Conservation (phyloP, 306 rosid species). For the Begonia fuchsioides region DNA sequence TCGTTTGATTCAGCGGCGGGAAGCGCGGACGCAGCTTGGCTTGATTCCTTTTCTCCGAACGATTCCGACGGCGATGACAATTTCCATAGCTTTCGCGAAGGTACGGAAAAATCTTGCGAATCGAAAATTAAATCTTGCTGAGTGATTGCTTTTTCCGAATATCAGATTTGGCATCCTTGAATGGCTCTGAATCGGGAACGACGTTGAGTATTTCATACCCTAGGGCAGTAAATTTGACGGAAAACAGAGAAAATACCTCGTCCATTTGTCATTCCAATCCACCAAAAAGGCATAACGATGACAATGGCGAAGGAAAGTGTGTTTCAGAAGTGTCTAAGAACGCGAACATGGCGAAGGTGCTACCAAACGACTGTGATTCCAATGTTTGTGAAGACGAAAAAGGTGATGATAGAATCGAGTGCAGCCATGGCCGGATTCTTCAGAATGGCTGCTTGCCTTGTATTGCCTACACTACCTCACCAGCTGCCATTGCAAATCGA, state of each 20-base stretch:
- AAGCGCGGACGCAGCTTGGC: conserved; percentile 50
- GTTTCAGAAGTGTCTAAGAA: not conserved
- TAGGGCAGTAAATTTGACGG: conserved; percentile 10
- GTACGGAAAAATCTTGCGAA: conserved; percentile 14
- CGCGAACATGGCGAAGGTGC: not conserved
- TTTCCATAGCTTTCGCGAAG: conserved; percentile 73
- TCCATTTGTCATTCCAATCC: not conserved
- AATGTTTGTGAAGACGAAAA: not conserved
- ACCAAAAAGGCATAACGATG: conserved; percentile 8
- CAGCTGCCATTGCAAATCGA: conserved; percentile 26
- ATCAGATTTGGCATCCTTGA: conserved; percentile 31
- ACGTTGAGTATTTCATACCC: conserved; percentile 36
- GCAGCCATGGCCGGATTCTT: not conserved
- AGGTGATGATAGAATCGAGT: not conserved
- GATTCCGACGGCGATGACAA: conserved; percentile 93
- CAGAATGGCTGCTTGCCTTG: conserved; percentile 58
- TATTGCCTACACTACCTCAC: conserved; percentile 21
- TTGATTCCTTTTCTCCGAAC: conserved; percentile 57
- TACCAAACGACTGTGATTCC: conserved; percentile 8
- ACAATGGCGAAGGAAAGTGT: conserved; percentile 3
- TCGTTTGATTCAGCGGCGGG: conserved; percentile 5
- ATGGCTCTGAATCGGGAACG: conserved; percentile 28
- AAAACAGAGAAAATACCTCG: conserved; percentile 4
- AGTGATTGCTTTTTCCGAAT: not conserved
- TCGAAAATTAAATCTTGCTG: too few species aligned